Evolutionary conservation across 148 eudicot species (phyloP).

Genomic region (Talinum fruticosum): DNA sequence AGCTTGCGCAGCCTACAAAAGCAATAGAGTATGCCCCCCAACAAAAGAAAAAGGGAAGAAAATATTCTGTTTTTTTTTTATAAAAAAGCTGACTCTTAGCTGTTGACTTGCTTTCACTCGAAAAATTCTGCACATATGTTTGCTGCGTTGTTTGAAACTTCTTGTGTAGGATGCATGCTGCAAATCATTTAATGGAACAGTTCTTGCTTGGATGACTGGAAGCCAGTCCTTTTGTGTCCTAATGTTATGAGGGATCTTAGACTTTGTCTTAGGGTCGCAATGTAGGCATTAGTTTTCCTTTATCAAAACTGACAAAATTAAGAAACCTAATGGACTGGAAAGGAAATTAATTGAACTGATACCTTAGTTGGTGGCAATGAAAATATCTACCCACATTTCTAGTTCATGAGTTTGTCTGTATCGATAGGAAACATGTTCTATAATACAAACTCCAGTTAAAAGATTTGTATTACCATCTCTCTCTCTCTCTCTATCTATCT

Average conservation of each 20-base stretch:
- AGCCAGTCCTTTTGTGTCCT: neutral
- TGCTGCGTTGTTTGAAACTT: neutral
- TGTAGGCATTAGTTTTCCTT: neutral
- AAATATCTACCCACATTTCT: neutral
- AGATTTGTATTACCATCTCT: neutral
- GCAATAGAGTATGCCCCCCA: slow-evolving; percentile 63
- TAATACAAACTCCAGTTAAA: neutral
- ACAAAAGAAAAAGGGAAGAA: too few species aligned
- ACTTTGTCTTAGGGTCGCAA: neutral
- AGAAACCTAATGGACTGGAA: neutral
- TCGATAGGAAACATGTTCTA: neutral
- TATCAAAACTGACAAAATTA: neutral
- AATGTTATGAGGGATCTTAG: neutral
- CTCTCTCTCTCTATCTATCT: too few species aligned
- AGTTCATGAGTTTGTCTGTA: neutral
- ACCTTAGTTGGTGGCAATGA: neutral
- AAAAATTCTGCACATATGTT: neutral
- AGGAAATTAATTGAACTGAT: neutral
- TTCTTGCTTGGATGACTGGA: slow-evolving; percentile 7
- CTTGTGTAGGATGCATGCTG: neutral
- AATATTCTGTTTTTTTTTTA: too few species aligned
- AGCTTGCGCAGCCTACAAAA: slow-evolving; percentile 86
- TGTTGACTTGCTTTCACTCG: neutral
- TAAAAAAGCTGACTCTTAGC: neutral
- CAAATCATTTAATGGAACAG: neutral